Conservation (phyloP, 768 basidiomycete genomes). For the Cytidiella melzeri region DNA sequence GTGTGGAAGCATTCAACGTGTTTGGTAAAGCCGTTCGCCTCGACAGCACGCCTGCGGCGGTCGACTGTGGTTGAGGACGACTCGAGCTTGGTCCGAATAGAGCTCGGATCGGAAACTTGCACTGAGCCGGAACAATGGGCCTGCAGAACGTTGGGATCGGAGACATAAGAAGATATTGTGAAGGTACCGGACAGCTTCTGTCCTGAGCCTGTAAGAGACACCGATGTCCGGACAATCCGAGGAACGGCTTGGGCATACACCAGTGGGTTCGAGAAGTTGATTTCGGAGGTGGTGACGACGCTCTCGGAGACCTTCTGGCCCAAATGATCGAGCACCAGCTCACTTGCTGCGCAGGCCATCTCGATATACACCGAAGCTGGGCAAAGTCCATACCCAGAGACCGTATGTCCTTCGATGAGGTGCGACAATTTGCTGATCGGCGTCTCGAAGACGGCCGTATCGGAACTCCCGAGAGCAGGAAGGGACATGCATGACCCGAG, state of each 20-base stretch:
- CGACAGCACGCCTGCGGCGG: constrained; percentile 27
- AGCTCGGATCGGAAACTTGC: constrained; percentile 30
- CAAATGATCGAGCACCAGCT: constrained; percentile 30
- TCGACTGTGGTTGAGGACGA: constrained; percentile 22
- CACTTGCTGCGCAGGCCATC: constrained; percentile 41
- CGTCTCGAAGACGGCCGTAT: constrained; percentile 48
- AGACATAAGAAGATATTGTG: constrained; percentile 37
- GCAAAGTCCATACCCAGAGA: constrained; percentile 25
- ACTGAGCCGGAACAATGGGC: constrained; percentile 36
- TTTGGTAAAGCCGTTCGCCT: constrained; percentile 7
- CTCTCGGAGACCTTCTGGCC: constrained; percentile 22
- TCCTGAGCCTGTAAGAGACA: constrained; percentile 29
- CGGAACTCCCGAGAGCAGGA: constrained; percentile 20
- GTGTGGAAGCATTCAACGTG: constrained; percentile 44
- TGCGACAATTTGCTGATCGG: constrained; percentile 37
- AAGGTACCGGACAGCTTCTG: constrained; percentile 36
- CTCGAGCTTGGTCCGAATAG: constrained; percentile 25
- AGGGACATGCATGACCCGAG: constrained; percentile 31
- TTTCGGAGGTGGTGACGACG: constrained; percentile 35
- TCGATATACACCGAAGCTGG: constrained; percentile 35
- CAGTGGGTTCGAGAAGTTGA: constrained; percentile 50
- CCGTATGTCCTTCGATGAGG: constrained; percentile 52
- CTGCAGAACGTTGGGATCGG: constrained; percentile 21
- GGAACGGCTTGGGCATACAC: constrained; percentile 34
- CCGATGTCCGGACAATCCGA: constrained; percentile 32